Percentiles rank a stretch among this genome's conserved stretches.
Evolutionary conservation across 768 basidiomycete genomes (phyloP).

Genomic region (Lanmaoa pseudosensibilis): DNA sequence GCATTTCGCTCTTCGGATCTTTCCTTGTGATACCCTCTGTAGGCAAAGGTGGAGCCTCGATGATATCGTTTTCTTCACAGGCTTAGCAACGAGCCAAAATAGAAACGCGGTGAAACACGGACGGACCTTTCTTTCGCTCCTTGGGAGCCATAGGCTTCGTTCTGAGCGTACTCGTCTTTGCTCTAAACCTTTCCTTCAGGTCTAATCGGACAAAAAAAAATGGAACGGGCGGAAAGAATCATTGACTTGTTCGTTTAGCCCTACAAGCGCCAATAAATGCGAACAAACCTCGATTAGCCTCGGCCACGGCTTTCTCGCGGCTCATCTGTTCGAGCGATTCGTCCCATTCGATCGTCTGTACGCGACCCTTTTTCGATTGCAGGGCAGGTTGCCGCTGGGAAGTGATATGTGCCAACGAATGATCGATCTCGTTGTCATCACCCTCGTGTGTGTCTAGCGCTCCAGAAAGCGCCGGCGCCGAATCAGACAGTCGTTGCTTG

Average conservation of each 20-base stretch:
- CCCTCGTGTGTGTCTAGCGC: conserved; percentile 29
- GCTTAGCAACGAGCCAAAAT: neutral
- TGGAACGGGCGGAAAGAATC: neutral
- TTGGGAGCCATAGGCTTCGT: conserved; percentile 36
- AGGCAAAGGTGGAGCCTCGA: conserved; percentile 58
- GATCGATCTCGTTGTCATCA: conserved; percentile 59
- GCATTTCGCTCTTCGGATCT: conserved; percentile 56
- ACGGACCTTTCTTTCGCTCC: conserved; percentile 41
- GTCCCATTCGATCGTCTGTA: conserved; percentile 69
- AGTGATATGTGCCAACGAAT: conserved; percentile 53
- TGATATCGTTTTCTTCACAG: conserved; percentile 31
- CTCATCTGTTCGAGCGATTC: conserved; percentile 60
- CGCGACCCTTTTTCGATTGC: conserved; percentile 58
- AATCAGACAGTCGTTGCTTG: conserved; percentile 53
- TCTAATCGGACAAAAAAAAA: conserved; percentile 37
- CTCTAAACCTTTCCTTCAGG: conserved; percentile 57
- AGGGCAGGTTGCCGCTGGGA: conserved; percentile 24
- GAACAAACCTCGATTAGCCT: conserved; percentile 66
- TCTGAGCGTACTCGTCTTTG: conserved; percentile 51
- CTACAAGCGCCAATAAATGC: too few species aligned
- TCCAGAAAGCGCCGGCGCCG: conserved; percentile 10
- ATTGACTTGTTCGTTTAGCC: neutral
- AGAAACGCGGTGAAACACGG: neutral
- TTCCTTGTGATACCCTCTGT: conserved; percentile 35
- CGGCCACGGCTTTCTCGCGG: conserved; percentile 70